These are phyloP conservation scores for Pseudogymnoascus sp. DNA, from an alignment of 2,329 filamentous ascomycete genomes.

Conservation along the genomic window DNA sequence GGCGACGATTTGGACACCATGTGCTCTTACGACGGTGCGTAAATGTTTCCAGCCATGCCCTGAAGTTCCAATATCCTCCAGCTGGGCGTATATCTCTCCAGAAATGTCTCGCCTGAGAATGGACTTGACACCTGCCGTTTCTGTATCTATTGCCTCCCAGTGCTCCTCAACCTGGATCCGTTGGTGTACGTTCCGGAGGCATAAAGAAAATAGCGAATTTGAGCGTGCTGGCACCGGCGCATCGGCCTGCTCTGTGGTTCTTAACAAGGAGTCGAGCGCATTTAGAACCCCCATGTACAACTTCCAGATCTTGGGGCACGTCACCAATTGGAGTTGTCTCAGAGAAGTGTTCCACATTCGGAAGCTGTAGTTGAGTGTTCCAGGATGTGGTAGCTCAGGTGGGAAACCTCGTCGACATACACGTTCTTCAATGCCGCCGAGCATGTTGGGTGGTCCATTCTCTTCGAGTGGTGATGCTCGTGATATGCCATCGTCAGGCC, in stretches of 20 bases:
- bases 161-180: conserved; percentile 41
- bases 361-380: neutral
- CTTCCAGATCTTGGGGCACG: conserved; percentile 19
- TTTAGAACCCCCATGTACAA: conserved; percentile 41
- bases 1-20: conserved; percentile 38
- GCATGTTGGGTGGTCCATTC: too few species aligned
- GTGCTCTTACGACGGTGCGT: conserved; percentile 38
- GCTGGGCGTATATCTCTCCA: conserved; percentile 40
- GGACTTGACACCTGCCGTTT: conserved; percentile 31
- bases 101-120: conserved; percentile 35
- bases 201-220: conserved; percentile 41
- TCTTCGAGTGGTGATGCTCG: neutral
- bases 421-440: too few species aligned
- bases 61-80: conserved; percentile 38
- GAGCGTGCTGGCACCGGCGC: neutral
- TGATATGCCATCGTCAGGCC: neutral
- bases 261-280: conserved; percentile 39
- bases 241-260: conserved; percentile 21
- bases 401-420: too few species aligned
- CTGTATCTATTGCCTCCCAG: conserved; percentile 34
- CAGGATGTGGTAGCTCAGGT: neutral
- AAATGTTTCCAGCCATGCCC: conserved; percentile 41
- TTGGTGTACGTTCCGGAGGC: conserved; percentile 41
- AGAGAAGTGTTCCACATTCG: neutral
- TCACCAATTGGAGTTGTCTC: neutral